Base-by-base conservation (phyloP, 768 basidiomycete genomes). In the Russula griseocarnosa region DNA sequence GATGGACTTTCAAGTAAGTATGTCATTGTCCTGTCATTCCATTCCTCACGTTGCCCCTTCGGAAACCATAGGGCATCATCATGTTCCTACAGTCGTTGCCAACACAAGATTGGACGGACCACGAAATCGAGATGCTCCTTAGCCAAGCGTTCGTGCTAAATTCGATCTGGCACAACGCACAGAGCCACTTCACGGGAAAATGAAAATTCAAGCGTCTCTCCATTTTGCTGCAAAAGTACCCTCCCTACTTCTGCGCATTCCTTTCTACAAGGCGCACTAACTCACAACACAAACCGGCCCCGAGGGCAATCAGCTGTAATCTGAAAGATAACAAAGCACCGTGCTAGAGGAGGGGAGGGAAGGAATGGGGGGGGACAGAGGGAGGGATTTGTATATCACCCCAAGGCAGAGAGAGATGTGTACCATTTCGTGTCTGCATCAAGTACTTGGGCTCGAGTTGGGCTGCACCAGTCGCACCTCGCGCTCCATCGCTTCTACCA, bases 51-150 rank as follows among this genome's bases (percentile, higher is more conserved):
- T 49, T 13, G 5, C 14, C 10, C 14, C 18, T 26, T 24, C 16
- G 30, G 47, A 40, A 55, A 20, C 7, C 13, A 28, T 20, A 98
- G 96, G 94, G 93, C 61, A 95, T 98, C 73, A 98, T 99, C 74
- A 98, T 99, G 90, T 99, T 97, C 77, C 81, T 99, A 14, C 93
- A 95, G 73, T 93, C 90, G 1, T 81, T 93, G 5, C 93, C 93
- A 16, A 95, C 93, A 7, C 92, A 94, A 72, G 85, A 83, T 60
- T 99, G 97, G 97, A 86, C 88, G 24, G 95, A 98, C 73, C 90
- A 95, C 70, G 94, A 98, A 71, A 88, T 98, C 52, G 94, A 98
- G 72, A 83, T 98, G 77, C 83, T 99, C 38, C 85, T 99, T 52
- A 92, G 90, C 70, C 92, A 98, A 76, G 96, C 97, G 1, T 99